These are phyloP conservation scores for Pseudogymnoascus sp. DNA, from an alignment of 2,329 filamentous ascomycete genomes.

Conservation along the genomic window DNA sequence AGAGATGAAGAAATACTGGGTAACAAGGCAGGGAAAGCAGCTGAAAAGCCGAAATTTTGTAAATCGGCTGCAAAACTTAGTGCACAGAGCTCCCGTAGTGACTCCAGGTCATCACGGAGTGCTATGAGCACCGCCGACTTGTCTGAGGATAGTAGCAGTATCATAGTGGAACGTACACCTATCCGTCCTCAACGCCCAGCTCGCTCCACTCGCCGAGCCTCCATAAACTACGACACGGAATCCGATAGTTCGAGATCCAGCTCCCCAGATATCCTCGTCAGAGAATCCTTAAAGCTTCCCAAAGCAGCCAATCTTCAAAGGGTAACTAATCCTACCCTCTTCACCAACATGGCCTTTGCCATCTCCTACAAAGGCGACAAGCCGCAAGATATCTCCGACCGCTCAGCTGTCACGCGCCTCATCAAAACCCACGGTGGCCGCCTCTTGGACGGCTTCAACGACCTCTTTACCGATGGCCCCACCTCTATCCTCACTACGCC, in stretches of 20 bases:
- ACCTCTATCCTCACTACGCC: slow-evolving; percentile 21
- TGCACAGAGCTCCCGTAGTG: background rate
- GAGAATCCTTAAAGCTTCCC: background rate
- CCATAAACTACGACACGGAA: background rate
- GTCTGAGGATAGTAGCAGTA: background rate
- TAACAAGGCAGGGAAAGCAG: background rate
- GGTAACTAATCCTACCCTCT: slow-evolving; percentile 29
- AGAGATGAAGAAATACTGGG: background rate
- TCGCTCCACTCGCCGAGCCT: background rate
- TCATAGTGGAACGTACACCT: background rate
- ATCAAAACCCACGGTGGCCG: slow-evolving; percentile 65
- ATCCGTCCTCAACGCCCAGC: background rate
- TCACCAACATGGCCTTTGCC: slow-evolving; percentile 79
- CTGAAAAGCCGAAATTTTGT: background rate
- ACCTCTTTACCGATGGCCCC: slow-evolving; percentile 55
- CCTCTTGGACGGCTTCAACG: slow-evolving; percentile 71
- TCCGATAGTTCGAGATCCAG: background rate
- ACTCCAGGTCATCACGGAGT: background rate
- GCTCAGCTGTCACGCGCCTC: slow-evolving; percentile 42
- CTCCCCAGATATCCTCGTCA: background rate
- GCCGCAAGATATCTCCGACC: slow-evolving; percentile 37
- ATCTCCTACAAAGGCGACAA: slow-evolving; percentile 58
- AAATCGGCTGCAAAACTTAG: background rate
- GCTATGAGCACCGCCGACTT: background rate
- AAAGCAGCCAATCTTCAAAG: background rate